Conservation (phyloP, 1,284 basidiomycete genomes). For the Tranzscheliella williamsii region DNA sequence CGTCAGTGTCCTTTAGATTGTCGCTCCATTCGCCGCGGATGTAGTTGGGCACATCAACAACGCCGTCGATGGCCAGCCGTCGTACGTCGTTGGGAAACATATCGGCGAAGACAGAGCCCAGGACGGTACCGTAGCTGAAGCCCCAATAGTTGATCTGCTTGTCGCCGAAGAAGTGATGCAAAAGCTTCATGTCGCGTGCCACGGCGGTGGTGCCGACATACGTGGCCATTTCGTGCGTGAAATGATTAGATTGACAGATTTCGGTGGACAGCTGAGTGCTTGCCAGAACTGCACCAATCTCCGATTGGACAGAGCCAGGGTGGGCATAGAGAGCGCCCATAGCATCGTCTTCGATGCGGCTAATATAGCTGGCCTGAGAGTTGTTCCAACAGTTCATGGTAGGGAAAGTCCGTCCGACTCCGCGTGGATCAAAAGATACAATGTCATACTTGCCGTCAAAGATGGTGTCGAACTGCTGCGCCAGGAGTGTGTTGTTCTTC, state of each 20-base stretch:
- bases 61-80: constrained; percentile 40
- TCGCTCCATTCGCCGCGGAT: constrained; percentile 22
- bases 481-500: constrained; percentile 18
- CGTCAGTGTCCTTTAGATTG: constrained; percentile 29
- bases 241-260: constrained; percentile 14
- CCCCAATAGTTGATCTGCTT: constrained; percentile 39
- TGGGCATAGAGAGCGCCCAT: constrained; percentile 23
- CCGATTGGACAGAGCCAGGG: constrained; percentile 20
- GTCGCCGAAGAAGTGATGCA: constrained; percentile 38
- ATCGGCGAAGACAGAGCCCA: constrained; percentile 38
- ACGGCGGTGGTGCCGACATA: constrained; percentile 36
- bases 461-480: constrained; percentile 28
- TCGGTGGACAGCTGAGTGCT: constrained; percentile 7
- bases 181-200: constrained; percentile 37
- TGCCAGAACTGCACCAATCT: constrained; percentile 18
- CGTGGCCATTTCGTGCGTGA: constrained; percentile 9
- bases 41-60: constrained; percentile 43
- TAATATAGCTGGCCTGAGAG: constrained; percentile 20
- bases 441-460: constrained; percentile 39
- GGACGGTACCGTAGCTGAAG: constrained; percentile 45
- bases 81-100: constrained; percentile 44
- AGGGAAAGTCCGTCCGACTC: constrained; percentile 33
- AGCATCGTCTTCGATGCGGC: constrained; percentile 15
- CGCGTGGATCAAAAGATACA: constrained; percentile 43
- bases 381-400: constrained; percentile 39